Conservation (phyloP, 371 early-diverging fungal genomes). For the Rhizomucor pusillus region DNA sequence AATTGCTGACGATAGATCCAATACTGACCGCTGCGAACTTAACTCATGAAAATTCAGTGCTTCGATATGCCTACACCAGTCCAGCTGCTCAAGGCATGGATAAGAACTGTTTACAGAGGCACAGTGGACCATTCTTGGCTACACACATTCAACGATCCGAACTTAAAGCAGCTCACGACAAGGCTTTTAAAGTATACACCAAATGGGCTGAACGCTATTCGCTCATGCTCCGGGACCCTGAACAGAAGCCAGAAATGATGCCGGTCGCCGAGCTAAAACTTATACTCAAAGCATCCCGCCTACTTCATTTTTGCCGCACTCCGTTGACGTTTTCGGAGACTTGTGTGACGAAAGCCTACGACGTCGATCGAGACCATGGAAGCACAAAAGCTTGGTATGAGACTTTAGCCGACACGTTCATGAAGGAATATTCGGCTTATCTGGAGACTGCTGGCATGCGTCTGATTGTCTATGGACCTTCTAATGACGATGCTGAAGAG, state of each 20-base stretch:
- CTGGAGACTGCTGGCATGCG: conserved; percentile 70
- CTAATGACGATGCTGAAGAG: conserved; percentile 21
- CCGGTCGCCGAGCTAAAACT: conserved; percentile 52
- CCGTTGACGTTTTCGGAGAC: conserved; percentile 55
- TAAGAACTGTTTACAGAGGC: conserved; percentile 51
- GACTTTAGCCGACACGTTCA: conserved; percentile 52
- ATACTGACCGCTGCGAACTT: too few relatives aligned
- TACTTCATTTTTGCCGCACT: conserved; percentile 68
- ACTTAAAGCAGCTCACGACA: conserved; percentile 60
- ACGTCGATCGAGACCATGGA: conserved; percentile 15
- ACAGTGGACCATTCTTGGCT: conserved; percentile 60
- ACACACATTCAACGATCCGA: conserved; percentile 52
- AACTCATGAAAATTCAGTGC: neutral
- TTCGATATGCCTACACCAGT: conserved; percentile 50
- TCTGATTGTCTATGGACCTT: conserved; percentile 41
- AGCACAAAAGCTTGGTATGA: conserved; percentile 50
- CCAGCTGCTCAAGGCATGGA: conserved; percentile 25
- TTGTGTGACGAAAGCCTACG: conserved; percentile 1
- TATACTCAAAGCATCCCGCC: conserved; percentile 59
- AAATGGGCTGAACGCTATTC: conserved; percentile 65
- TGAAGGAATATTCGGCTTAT: conserved; percentile 68
- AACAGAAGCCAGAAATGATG: conserved; percentile 42
- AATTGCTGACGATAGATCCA: too few relatives aligned
- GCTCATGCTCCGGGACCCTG: conserved; percentile 8
- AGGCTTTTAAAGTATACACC: conserved; percentile 60